Evolutionary conservation across 2,329 filamentous ascomycete species (phyloP).

Genomic region (Exserohilum turcica): DNA sequence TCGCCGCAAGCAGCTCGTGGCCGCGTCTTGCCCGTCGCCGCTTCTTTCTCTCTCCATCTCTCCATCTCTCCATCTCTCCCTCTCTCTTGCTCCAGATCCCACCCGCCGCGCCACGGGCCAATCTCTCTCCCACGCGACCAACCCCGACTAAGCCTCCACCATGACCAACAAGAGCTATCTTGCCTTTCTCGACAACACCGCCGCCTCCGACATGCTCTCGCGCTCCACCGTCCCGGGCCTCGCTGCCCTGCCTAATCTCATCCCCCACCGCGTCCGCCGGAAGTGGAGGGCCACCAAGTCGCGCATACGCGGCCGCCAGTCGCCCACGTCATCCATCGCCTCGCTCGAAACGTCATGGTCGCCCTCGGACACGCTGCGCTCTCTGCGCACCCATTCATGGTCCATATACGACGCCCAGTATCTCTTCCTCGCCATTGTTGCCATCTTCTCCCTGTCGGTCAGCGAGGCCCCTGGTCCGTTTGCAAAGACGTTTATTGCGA

Average conservation of each 20-base stretch:
- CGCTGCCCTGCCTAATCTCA: slow-evolving; percentile 56
- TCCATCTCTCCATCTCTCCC: background rate
- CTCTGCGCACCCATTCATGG: slow-evolving; percentile 79
- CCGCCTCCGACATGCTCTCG: slow-evolving; percentile 48
- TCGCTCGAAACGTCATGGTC: slow-evolving; percentile 82
- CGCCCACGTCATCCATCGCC: slow-evolving; percentile 74
- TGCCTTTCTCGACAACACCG: slow-evolving; percentile 39
- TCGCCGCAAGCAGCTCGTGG: slow-evolving; percentile 19
- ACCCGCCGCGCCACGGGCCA: slow-evolving; percentile 12
- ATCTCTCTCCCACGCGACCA: slow-evolving; percentile 12
- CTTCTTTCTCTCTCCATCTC: slow-evolving; percentile 20
- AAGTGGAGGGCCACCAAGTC: slow-evolving; percentile 65
- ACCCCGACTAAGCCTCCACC: slow-evolving; percentile 2
- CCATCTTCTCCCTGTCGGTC: slow-evolving; percentile 82
- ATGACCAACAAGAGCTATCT: slow-evolving; percentile 46
- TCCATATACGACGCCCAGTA: slow-evolving; percentile 85
- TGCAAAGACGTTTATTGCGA: slow-evolving; percentile 74
- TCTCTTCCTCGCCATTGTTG: slow-evolving; percentile 71
- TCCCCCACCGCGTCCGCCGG: slow-evolving; percentile 69
- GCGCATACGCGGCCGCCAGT: slow-evolving; percentile 68
- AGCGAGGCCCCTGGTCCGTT: slow-evolving; percentile 79
- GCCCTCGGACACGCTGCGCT: slow-evolving; percentile 74
- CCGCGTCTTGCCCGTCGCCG: slow-evolving; percentile 20
- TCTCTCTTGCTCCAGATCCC: slow-evolving; percentile 11
- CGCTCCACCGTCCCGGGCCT: slow-evolving; percentile 54